These are phyloP conservation scores for Fusarium humuli DNA, from an alignment of 2,329 filamentous ascomycete species.

Conservation along the genomic window DNA sequence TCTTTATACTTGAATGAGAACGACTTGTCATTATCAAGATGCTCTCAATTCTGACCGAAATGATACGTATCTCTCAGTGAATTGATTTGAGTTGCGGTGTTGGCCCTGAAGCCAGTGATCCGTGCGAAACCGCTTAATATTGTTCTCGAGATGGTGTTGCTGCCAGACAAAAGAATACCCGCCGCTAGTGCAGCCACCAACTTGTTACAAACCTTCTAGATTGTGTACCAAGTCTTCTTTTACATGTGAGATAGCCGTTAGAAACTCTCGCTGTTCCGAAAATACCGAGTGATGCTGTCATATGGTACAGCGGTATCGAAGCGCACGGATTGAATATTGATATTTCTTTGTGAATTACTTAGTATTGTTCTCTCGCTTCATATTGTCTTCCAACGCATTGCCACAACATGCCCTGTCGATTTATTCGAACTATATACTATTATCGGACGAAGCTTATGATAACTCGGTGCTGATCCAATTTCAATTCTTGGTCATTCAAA, in stretches of 20 bases:
- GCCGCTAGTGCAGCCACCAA: conserved; percentile 18
- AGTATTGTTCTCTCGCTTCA: conserved; percentile 48
- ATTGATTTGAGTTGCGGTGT: neutral
- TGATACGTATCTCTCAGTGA: conserved; percentile 21
- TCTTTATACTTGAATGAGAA: conserved; percentile 37
- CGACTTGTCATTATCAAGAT: neutral
- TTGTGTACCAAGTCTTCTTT: neutral
- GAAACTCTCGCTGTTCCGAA: neutral
- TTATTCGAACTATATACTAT: neutral
- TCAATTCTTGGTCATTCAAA: neutral
- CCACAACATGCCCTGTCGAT: neutral
- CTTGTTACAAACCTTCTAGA: conserved; percentile 12
- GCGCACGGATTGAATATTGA: conserved; percentile 14
- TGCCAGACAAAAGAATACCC: conserved; percentile 20
- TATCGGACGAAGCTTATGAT: neutral
- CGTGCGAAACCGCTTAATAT: conserved; percentile 39
- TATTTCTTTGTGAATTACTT: conserved; percentile 42
- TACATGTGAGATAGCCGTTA: neutral
- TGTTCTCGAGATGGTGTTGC: conserved; percentile 44
- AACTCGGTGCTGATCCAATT: neutral
- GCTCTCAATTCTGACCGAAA: neutral
- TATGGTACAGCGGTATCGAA: conserved; percentile 10
- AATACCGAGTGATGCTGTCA: neutral
- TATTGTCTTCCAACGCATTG: conserved; percentile 32
- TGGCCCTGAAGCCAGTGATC: conserved; percentile 31